Evolutionary conservation across 345 rosid species (phyloP).

Genomic region (Trapa incisa): DNA sequence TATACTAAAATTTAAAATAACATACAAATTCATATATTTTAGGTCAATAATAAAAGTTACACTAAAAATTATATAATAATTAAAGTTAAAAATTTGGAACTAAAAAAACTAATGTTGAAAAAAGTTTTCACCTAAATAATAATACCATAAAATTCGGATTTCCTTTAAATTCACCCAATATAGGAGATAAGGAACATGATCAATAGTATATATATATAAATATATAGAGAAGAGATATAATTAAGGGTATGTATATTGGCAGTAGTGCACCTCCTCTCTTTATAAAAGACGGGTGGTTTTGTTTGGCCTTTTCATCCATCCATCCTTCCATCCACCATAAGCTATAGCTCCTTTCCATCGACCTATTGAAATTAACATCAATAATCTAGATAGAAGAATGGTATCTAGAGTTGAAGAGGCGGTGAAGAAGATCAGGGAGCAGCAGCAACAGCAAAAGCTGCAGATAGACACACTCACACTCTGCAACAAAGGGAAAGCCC

Average conservation of each 20-base stretch:
- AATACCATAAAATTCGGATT: no score
- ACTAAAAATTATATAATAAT: no score
- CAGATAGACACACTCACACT: slow-evolving; percentile 23
- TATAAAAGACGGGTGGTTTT: neutral
- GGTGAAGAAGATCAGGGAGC: slow-evolving; percentile 34
- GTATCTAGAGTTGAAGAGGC: slow-evolving; percentile 47
- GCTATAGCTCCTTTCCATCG: neutral
- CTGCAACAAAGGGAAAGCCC: slow-evolving; percentile 51
- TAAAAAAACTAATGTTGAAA: no score
- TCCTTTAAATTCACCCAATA: no score
- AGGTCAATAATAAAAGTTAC: no score
- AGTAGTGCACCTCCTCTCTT: neutral
- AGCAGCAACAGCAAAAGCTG: slow-evolving; percentile 14
- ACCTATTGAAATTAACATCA: no score
- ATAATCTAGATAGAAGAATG: slow-evolving; percentile 13
- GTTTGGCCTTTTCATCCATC: neutral
- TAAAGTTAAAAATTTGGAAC: no score
- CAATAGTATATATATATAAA: no score
- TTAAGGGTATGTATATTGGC: neutral
- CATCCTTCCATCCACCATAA: neutral
- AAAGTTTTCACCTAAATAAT: no score
- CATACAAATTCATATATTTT: no score
- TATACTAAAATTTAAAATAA: no score
- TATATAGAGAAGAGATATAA: neutral
- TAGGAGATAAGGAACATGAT: no score